phyloP scores from a whole-genome alignment of 768 basidiomycete genomes.

The Pholiota microspora region DNA sequence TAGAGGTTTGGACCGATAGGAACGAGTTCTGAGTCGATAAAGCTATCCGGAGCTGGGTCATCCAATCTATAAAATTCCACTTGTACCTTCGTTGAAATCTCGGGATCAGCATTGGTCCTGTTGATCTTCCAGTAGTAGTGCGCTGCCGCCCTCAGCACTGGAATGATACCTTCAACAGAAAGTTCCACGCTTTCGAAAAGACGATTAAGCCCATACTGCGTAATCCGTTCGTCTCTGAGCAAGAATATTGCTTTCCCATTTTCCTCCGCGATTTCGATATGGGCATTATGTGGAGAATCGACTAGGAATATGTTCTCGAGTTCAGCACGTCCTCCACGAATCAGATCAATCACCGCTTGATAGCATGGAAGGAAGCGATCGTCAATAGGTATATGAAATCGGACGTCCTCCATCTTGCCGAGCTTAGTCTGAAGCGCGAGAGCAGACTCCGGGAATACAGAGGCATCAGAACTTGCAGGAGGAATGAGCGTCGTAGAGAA shows the following conservation, averaged over 20 bases:
- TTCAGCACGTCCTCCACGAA: not conserved
- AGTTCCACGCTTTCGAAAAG: slow-evolving; percentile 7
- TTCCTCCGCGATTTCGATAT: slow-evolving; percentile 10
- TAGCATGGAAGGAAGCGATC: slow-evolving; percentile 9
- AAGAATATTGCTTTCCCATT: slow-evolving; percentile 5
- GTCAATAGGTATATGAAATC: slow-evolving; percentile 10
- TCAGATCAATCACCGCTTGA: slow-evolving; percentile 2
- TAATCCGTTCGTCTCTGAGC: slow-evolving; percentile 10
- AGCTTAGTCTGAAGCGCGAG: slow-evolving; percentile 13
- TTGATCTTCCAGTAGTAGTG: slow-evolving; percentile 17
- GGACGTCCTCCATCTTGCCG: slow-evolving; percentile 8
- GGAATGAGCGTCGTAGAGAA: slow-evolving; percentile 4
- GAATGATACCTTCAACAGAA: slow-evolving; percentile 3
- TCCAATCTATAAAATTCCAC: slow-evolving; percentile 10
- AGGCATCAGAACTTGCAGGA: not conserved
- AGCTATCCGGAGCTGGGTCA: not conserved
- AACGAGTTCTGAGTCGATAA: not conserved
- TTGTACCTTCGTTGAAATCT: not conserved
- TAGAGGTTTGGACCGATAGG: slow-evolving; percentile 11
- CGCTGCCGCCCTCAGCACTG: slow-evolving; percentile 6
- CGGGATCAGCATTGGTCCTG: slow-evolving; percentile 5
- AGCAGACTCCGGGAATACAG: not conserved
- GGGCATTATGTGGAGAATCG: slow-evolving; percentile 6
- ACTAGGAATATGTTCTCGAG: slow-evolving; percentile 9
- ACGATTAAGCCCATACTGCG: slow-evolving; percentile 7